These are phyloP conservation scores for Marasmius tenuissimus DNA, from an alignment of 1,284 basidiomycete genomes.

Conservation along the genomic window DNA sequence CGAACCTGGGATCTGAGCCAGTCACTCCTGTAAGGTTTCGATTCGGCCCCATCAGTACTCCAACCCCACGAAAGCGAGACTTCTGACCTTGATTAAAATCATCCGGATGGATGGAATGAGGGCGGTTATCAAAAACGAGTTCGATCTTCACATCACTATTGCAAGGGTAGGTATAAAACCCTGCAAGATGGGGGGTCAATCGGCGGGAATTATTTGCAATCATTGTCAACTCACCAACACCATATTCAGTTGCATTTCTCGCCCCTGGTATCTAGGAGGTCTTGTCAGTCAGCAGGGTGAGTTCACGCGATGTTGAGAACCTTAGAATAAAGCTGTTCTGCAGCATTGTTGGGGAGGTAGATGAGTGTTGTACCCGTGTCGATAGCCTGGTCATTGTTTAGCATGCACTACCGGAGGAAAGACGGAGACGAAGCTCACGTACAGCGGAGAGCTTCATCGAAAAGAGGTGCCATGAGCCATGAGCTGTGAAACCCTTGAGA, in stretches of 20 bases:
- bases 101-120: slow-evolving; percentile 48
- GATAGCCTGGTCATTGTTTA: slow-evolving; percentile 41
- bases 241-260: slow-evolving; percentile 37
- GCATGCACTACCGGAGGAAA: not conserved
- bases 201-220: not conserved
- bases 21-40: slow-evolving; percentile 15
- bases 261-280: slow-evolving; percentile 49
- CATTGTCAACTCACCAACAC: slow-evolving; percentile 31
- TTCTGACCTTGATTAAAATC: slow-evolving; percentile 70
- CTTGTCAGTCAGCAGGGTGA: not conserved
- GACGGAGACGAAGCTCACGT: not conserved
- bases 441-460: not conserved
- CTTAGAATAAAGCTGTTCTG: slow-evolving; percentile 39
- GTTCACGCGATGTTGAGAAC: slow-evolving; percentile 23
- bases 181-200: slow-evolving; percentile 20
- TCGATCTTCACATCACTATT: slow-evolving; percentile 30
- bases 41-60: slow-evolving; percentile 8
- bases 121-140: slow-evolving; percentile 54
- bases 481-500: slow-evolving; percentile 41
- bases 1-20: not conserved
- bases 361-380: slow-evolving; percentile 64
- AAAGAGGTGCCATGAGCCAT: not conserved
- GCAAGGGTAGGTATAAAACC: slow-evolving; percentile 56
- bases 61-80: not conserved
- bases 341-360: slow-evolving; percentile 45